Base-by-base conservation (phyloP, 768 basidiomycete genomes). In the Inosperma sp. region DNA sequence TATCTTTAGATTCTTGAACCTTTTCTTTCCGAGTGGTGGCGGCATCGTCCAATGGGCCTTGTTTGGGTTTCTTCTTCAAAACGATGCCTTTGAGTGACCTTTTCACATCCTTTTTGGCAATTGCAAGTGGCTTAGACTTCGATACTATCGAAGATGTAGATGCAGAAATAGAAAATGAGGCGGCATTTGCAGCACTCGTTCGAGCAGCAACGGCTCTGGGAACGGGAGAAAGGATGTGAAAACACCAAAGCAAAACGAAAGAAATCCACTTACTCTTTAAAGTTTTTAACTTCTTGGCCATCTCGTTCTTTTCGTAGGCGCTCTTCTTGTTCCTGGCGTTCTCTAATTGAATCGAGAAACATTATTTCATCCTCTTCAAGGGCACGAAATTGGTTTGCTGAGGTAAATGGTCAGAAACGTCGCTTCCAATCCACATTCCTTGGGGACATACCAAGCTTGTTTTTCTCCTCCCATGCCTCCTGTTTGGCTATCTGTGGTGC, bases 401-500 rank as follows among this genome's bases (percentile, higher is more conserved):
- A 25, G 48, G 10, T 29, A 41, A 43, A 34, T 47, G 10, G 53
- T 56, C 37, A 58, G 55, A 33, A 34, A 30, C 41, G 41, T 36
- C n/a, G 25, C 35, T 39, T 27, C 25, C 19, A 37, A 25, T 27
- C 33, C 39, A 31, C 21, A 39, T 19, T 69, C 68, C 30, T 17
- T 23, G 16, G 40, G 23, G 29, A 50, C 51, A 48, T 49, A 72
- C 76, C 76, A 68, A 93, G 79, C 65, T 90, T 91, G 53, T 82
- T 88, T 64, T 87, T 87, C 65, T 90, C 87, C 63, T 93, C 90
- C 87, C 88, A 93, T 80, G 93, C 88, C 66, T 93, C 90, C 69
- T 93, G 88, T 66, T 92, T 91, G 56, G 88, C 88, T 61, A 84
- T 81, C 88, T 90, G 56, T 23, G 47, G 48, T 36, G 21, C 25